Conservation (phyloP, 2,329 filamentous ascomycete species). For the Colletotrichum costaricense region DNA sequence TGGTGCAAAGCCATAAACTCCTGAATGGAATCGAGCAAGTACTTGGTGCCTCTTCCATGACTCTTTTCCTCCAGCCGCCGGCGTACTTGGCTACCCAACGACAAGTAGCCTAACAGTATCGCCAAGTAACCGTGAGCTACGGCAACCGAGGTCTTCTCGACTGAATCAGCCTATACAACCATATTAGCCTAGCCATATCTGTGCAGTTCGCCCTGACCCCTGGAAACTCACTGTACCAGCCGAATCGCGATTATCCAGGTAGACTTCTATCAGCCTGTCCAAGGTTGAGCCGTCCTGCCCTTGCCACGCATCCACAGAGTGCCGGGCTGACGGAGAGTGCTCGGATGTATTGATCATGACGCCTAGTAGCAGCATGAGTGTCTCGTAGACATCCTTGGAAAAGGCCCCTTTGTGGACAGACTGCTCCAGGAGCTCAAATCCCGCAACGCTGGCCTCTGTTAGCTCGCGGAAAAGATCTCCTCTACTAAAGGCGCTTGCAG, state of each 20-base stretch:
- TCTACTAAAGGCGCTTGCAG: conserved; percentile 77
- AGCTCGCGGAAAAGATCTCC: conserved; percentile 63
- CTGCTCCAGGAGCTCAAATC: conserved; percentile 60
- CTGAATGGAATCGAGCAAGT: conserved; percentile 63
- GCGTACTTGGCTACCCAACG: conserved; percentile 62
- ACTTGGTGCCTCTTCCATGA: conserved; percentile 55
- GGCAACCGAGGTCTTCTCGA: conserved; percentile 81
- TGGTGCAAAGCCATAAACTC: conserved; percentile 66
- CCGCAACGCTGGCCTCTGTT: conserved; percentile 61
- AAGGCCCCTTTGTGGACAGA: conserved; percentile 62
- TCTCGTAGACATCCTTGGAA: conserved; percentile 68
- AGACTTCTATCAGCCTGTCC: conserved; percentile 71
- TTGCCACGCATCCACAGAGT: conserved; percentile 43
- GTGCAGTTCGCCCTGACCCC: not conserved
- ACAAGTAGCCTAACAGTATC: conserved; percentile 85
- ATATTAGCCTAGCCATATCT: conserved; percentile 30
- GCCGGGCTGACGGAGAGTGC: conserved; percentile 73
- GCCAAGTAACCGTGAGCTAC: conserved; percentile 90
- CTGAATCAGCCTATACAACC: conserved; percentile 69
- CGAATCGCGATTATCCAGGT: conserved; percentile 73
- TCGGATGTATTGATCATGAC: conserved; percentile 90
- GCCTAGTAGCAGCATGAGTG: conserved; percentile 81
- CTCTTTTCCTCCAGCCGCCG: conserved; percentile 55
- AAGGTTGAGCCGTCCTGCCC: conserved; percentile 59
- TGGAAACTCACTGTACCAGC: conserved; percentile 72